Conservation (phyloP, 1,284 basidiomycete species). For the Testicularia cyperi region DNA sequence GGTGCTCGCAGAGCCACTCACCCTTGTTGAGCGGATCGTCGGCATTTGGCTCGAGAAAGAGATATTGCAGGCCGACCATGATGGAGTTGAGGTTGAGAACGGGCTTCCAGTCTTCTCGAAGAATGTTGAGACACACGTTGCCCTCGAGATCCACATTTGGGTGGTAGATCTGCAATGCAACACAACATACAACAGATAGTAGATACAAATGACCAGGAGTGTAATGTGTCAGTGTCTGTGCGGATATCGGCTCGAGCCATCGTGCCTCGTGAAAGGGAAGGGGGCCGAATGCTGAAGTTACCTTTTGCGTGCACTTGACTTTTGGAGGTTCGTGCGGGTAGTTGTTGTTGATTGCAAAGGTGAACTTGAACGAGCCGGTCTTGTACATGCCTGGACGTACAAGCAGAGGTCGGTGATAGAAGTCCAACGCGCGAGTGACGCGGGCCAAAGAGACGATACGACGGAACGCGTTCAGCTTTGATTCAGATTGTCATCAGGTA, state of each 20-base stretch:
- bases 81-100: slow-evolving; percentile 95
- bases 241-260: no score
- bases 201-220: no score
- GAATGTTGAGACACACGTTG: slow-evolving; percentile 84
- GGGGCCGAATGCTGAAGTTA: no score
- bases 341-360: slow-evolving; percentile 92
- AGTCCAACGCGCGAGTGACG: no score
- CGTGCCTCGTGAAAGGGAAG: no score
- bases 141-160: slow-evolving; percentile 97
- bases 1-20: slow-evolving; percentile 55
- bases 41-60: slow-evolving; percentile 97
- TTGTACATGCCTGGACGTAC: slow-evolving; percentile 99
- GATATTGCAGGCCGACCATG: slow-evolving; percentile 95
- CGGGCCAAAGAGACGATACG: no score
- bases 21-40: slow-evolving; percentile 99
- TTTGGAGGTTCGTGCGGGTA: slow-evolving; percentile 99
- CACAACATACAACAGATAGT: background rate
- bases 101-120: slow-evolving; percentile 99
- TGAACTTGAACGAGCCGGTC: slow-evolving; percentile 88
- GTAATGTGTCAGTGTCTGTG: no score
- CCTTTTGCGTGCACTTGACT: slow-evolving; percentile 94
- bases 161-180: slow-evolving; percentile 80
- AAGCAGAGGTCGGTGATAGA: no score
- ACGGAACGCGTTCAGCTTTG: no score
- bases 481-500: no score